These are phyloP conservation scores for Ceratocystiopsis brevicomis DNA, from an alignment of 2,329 filamentous ascomycete species.

Conservation along the genomic window DNA sequence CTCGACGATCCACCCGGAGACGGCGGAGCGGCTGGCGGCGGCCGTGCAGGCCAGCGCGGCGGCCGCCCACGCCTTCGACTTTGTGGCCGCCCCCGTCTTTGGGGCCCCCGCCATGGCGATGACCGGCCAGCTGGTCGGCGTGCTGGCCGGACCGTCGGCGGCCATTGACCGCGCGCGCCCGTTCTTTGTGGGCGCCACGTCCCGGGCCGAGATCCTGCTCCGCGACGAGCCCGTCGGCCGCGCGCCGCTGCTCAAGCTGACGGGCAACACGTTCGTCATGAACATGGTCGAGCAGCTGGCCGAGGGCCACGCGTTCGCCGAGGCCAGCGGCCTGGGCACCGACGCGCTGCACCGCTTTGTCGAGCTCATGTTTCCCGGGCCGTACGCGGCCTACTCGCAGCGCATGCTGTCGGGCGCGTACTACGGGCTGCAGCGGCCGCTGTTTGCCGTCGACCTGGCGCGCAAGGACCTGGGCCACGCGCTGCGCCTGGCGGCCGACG, in stretches of 20 bases:
- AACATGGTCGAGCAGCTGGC: conserved; percentile 66
- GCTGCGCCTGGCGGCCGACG: conserved; percentile 40
- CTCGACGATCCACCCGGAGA: conserved; percentile 74
- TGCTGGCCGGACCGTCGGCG: conserved; percentile 45
- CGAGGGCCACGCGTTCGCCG: conserved; percentile 60
- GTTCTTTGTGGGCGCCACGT: conserved; percentile 55
- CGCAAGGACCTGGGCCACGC: conserved; percentile 69
- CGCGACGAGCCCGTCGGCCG: conserved; percentile 47
- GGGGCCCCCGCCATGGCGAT: conserved; percentile 54
- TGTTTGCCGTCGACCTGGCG: conserved; percentile 68
- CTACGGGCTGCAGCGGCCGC: conserved; percentile 53
- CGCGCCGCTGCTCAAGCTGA: conserved; percentile 55
- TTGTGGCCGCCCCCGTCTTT: conserved; percentile 55
- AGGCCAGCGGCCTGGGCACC: conserved; percentile 59
- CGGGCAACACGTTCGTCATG: conserved; percentile 74
- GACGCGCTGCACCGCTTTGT: conserved; percentile 54
- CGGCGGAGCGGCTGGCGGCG: conserved; percentile 46
- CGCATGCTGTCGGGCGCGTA: conserved; percentile 64
- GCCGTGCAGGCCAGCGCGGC: conserved; percentile 20
- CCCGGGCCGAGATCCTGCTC: conserved; percentile 51
- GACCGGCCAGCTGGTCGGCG: conserved; percentile 49
- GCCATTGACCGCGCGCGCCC: conserved; percentile 46
- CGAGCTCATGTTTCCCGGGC: conserved; percentile 54
- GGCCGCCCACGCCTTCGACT: conserved; percentile 55
- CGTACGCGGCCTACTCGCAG: conserved; percentile 54